phyloP scores from a whole-genome alignment of 163 green algal species.

The Volvox carteri region DNA sequence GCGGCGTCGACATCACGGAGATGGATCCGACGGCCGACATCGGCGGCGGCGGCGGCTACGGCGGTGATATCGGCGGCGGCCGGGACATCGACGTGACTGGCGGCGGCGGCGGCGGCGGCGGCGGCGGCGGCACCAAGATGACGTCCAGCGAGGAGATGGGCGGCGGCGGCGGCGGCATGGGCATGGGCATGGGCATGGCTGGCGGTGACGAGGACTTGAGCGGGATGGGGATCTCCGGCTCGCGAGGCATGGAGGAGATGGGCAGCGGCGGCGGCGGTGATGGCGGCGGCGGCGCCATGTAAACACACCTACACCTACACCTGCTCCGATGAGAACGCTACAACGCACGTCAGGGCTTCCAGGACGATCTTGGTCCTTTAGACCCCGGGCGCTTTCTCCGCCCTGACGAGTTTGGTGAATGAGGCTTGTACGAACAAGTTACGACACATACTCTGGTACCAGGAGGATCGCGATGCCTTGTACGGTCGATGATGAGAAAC shows the following conservation, averaged over 20 bases:
- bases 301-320: too few species aligned
- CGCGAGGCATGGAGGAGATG: background rate
- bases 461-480: too few species aligned
- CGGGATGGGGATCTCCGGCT: background rate
- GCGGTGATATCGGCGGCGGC: background rate
- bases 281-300: conserved; percentile 6
- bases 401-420: too few species aligned
- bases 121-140: background rate
- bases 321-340: too few species aligned
- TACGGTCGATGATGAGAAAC: too few species aligned
- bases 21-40: conserved; percentile 6
- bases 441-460: too few species aligned
- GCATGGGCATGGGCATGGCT: conserved; percentile 18
- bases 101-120: background rate
- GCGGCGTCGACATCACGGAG: background rate
- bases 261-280: too few species aligned
- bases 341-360: too few species aligned
- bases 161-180: conserved; percentile 2
- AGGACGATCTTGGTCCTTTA: too few species aligned
- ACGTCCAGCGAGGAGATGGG: conserved; percentile 1
- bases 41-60: background rate
- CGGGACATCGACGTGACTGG: background rate
- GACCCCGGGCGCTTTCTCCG: too few species aligned
- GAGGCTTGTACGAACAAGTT: too few species aligned
- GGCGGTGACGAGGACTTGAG: conserved; percentile 2